Percentiles rank a stretch among this genome's conserved stretches.
Conservation (phyloP, 2,329 filamentous ascomycete species). For the Thermomyces lanuginosus region DNA sequence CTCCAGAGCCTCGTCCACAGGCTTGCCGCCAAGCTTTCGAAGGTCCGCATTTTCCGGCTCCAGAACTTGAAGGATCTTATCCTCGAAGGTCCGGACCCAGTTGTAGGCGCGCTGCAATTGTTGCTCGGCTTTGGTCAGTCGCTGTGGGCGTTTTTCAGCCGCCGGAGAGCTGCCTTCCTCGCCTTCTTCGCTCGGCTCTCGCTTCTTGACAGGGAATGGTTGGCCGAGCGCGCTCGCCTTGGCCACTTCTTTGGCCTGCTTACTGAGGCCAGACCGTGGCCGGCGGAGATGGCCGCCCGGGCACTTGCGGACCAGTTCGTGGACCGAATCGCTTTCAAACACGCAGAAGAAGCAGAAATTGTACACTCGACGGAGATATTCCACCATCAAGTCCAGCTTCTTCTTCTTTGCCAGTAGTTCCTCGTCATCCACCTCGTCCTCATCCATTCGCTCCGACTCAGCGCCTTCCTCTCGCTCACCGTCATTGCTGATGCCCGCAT, state of each 20-base stretch:
- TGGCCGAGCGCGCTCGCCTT: slow-evolving; percentile 69
- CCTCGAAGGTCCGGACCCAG: slow-evolving; percentile 97
- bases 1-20: slow-evolving; percentile 67
- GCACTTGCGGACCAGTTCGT: slow-evolving; percentile 89
- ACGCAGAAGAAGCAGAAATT: slow-evolving; percentile 99
- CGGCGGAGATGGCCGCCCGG: slow-evolving; percentile 92
- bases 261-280: slow-evolving; percentile 70
- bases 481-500: slow-evolving; percentile 3
- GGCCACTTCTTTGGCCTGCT: slow-evolving; percentile 67
- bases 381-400: slow-evolving; percentile 84
- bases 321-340: slow-evolving; percentile 92
- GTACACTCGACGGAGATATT: slow-evolving; percentile 90
- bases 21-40: slow-evolving; percentile 77
- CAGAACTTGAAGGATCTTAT: slow-evolving; percentile 83
- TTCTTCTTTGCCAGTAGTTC: slow-evolving; percentile 88
- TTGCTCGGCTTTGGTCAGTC: slow-evolving; percentile 64
- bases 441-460: slow-evolving; percentile 52
- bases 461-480: slow-evolving; percentile 66
- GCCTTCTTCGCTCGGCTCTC: slow-evolving; percentile 45
- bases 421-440: slow-evolving; percentile 69
- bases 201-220: slow-evolving; percentile 70
- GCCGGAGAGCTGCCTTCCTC: slow-evolving; percentile 49
- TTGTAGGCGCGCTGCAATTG: slow-evolving; percentile 91
- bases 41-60: slow-evolving; percentile 80
- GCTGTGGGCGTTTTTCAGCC: slow-evolving; percentile 57